phyloP scores from a whole-genome alignment of 768 basidiomycete species.

The Cytidiella melzeri region DNA sequence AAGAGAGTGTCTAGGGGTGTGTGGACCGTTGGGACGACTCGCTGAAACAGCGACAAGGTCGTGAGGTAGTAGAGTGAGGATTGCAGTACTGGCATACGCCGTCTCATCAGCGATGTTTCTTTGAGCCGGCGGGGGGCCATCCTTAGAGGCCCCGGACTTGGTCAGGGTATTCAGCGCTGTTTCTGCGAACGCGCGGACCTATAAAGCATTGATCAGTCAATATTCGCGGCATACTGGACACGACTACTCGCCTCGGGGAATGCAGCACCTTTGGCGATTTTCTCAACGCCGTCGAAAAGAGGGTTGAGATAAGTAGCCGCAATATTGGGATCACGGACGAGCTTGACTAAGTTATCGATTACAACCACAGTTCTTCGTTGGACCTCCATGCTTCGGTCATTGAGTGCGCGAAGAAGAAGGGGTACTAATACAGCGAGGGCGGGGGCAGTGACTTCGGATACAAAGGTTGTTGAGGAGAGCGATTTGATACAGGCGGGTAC shows the following conservation, averaged over 20 bases:
- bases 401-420: slow-evolving; percentile 82
- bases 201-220: slow-evolving; percentile 1
- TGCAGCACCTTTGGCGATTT: slow-evolving; percentile 84
- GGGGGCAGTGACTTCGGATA: slow-evolving; percentile 95
- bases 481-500: slow-evolving; percentile 94
- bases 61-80: slow-evolving; percentile 56
- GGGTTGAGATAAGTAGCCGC: slow-evolving; percentile 85
- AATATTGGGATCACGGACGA: slow-evolving; percentile 85
- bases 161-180: slow-evolving; percentile 73
- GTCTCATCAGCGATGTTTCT: slow-evolving; percentile 68
- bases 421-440: slow-evolving; percentile 94
- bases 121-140: slow-evolving; percentile 58
- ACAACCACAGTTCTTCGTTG: slow-evolving; percentile 93
- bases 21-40: slow-evolving; percentile 44
- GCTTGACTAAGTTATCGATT: slow-evolving; percentile 94
- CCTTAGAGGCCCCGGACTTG: slow-evolving; percentile 78
- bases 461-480: slow-evolving; percentile 91
- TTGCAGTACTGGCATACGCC: slow-evolving; percentile 43
- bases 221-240: slow-evolving; percentile 3
- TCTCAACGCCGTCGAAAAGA: slow-evolving; percentile 85
- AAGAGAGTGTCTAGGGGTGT: slow-evolving; percentile 47
- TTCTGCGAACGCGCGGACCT: slow-evolving; percentile 91
- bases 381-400: slow-evolving; percentile 94
- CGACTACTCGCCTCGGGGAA: slow-evolving; percentile 76
- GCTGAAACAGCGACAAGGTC: slow-evolving; percentile 38